phyloP scores from a whole-genome alignment of 2,329 filamentous ascomycete genomes.

The Epichloe festucae region DNA sequence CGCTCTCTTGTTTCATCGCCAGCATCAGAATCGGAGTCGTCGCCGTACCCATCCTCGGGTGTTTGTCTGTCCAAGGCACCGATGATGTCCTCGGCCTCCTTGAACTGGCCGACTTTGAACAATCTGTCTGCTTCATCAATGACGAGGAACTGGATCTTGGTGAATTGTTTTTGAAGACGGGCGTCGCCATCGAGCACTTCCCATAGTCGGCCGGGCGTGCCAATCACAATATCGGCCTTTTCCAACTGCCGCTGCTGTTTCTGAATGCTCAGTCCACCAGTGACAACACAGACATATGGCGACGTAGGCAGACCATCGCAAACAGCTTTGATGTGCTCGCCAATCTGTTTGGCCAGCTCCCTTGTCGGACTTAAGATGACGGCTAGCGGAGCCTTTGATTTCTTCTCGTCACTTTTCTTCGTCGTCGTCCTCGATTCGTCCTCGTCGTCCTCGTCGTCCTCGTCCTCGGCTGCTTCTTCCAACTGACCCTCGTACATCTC shows the following conservation, averaged over 20 bases:
- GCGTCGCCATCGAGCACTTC: constrained; percentile 73
- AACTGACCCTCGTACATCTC: constrained; percentile 27
- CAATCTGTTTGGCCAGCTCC: constrained; percentile 86
- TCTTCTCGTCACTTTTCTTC: constrained; percentile 4
- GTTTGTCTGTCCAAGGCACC: constrained; percentile 63
- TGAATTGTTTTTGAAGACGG: constrained; percentile 56
- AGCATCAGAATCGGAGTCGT: constrained; percentile 27
- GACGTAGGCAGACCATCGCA: constrained; percentile 48
- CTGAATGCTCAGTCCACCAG: constrained; percentile 82
- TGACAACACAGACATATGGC: constrained; percentile 74
- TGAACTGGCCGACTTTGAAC: constrained; percentile 86
- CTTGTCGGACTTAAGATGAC: constrained; percentile 82
- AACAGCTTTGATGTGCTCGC: constrained; percentile 66
- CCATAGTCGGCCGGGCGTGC: constrained; percentile 86
- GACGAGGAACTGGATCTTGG: constrained; percentile 67
- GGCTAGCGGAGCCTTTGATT: constrained; percentile 46
- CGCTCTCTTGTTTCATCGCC: constrained; percentile 36
- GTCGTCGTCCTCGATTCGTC: neutral
- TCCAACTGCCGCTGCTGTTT: constrained; percentile 82
- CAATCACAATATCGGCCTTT: constrained; percentile 83
- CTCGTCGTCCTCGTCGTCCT: neutral
- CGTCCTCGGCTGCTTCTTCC: constrained; percentile 14
- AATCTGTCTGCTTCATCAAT: constrained; percentile 90
- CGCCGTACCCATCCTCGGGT: constrained; percentile 41
- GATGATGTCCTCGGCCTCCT: constrained; percentile 83